Conservation (phyloP, 2,329 filamentous ascomycete species). For the Pseudomassariella vexata region DNA sequence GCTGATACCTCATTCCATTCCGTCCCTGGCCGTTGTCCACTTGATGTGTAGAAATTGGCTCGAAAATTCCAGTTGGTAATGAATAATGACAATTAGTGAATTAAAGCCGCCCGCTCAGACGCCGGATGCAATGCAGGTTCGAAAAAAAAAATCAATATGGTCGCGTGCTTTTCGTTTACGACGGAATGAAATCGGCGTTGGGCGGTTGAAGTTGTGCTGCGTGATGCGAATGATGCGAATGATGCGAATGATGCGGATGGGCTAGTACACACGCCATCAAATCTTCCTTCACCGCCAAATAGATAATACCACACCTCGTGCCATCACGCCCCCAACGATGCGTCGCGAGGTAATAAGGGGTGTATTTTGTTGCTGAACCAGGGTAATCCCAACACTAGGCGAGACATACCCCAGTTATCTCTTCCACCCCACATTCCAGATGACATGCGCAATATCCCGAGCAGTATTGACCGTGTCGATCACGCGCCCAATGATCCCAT, state of each 20-base stretch:
- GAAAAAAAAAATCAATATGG: not conserved
- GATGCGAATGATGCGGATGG: no score
- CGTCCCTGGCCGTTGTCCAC: not conserved
- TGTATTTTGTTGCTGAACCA: not conserved
- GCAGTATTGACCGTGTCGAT: slow-evolving; percentile 75
- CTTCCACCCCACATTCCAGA: slow-evolving; percentile 66
- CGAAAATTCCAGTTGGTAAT: not conserved
- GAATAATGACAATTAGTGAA: not conserved
- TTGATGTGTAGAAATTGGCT: not conserved
- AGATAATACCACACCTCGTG: no score
- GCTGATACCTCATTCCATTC: no score
- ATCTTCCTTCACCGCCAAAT: no score
- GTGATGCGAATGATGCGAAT: no score
- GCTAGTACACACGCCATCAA: no score
- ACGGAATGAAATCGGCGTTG: no score
- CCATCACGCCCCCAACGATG: no score
- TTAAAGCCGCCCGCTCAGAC: not conserved
- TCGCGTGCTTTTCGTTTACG: no score
- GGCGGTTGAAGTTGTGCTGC: no score
- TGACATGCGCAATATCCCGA: slow-evolving; percentile 64
- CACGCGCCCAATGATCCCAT: slow-evolving; percentile 69
- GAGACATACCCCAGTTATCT: slow-evolving; percentile 28
- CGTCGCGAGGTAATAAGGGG: not conserved
- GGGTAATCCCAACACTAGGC: no score
- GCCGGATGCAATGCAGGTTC: slow-evolving; percentile 5